Conservation (phyloP, 176 grass and related monocot genomes). For the Avena atlantica region DNA sequence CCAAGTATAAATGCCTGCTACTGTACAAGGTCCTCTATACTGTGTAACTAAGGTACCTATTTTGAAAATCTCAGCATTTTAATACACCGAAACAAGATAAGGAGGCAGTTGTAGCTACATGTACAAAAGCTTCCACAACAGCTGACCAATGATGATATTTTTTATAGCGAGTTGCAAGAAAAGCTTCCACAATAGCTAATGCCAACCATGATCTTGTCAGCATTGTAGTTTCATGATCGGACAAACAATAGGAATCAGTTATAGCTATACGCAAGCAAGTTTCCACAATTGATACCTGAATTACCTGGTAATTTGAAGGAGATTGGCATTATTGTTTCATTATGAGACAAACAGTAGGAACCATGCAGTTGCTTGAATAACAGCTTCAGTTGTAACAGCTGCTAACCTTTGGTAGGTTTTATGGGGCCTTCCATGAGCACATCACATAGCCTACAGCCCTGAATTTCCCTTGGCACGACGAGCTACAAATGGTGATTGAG, state of each 20-base stretch:
- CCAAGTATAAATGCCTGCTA: background rate
- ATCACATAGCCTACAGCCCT: conserved; percentile 17
- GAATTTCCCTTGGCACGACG: background rate
- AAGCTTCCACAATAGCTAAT: conserved; percentile 29
- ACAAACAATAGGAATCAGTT: conserved; percentile 29
- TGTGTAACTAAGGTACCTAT: background rate
- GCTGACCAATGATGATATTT: conserved; percentile 25
- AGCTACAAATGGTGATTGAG: conserved; percentile 7
- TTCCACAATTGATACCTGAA: conserved; percentile 25
- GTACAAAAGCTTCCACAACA: conserved; percentile 6
- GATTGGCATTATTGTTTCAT: conserved; percentile 24
- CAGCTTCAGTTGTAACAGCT: conserved; percentile 28
- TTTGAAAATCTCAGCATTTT: background rate
- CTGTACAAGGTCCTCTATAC: background rate
- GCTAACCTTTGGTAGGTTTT: background rate
- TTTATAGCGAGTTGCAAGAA: background rate
- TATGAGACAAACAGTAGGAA: conserved; percentile 15
- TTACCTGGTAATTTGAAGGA: background rate
- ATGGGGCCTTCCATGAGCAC: conserved; percentile 23
- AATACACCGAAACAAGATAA: background rate
- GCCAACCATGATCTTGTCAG: conserved; percentile 15
- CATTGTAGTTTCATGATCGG: conserved; percentile 4
- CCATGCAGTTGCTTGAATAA: background rate
- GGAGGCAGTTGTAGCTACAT: background rate
- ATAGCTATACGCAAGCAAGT: conserved; percentile 5